These are phyloP conservation scores for Hymenoscyphus albidus DNA, from an alignment of 2,329 filamentous ascomycete genomes.

Conservation along the genomic window DNA sequence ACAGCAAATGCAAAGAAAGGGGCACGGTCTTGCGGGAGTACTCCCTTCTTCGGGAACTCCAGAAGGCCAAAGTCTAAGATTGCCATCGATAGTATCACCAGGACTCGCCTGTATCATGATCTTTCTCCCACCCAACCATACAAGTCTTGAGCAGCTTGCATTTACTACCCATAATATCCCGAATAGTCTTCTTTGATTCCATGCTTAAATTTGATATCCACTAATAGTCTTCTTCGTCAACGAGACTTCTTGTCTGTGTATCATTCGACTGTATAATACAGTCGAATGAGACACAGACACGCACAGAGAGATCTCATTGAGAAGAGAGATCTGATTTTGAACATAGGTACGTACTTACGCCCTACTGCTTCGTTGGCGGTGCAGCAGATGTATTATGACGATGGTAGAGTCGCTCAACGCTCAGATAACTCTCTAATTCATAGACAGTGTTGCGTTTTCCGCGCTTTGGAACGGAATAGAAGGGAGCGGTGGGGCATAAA, in stretches of 20 bases:
- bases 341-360: conserved; percentile 20
- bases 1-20: conserved; percentile 21
- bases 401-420: background rate
- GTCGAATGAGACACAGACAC: conserved; percentile 8
- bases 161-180: background rate
- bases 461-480: background rate
- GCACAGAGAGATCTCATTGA: background rate
- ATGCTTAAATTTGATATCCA: background rate
- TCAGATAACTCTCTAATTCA: background rate
- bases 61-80: conserved; percentile 14
- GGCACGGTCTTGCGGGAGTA: conserved; percentile 15
- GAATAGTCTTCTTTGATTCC: background rate
- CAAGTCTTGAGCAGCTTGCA: conserved; percentile 6
- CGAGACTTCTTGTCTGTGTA: conserved; percentile 12
- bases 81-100: conserved; percentile 6
- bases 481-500: background rate
- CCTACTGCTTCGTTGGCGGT: conserved; percentile 21
- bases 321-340: conserved; percentile 13
- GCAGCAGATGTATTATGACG: conserved; percentile 16
- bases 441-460: background rate
- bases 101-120: conserved; percentile 9
- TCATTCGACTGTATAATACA: background rate
- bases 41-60: conserved; percentile 26
- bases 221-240: conserved; percentile 6
- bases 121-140: conserved; percentile 8